phyloP scores from a whole-genome alignment of 768 basidiomycete genomes.

The Neoboletus brunneissimus region DNA sequence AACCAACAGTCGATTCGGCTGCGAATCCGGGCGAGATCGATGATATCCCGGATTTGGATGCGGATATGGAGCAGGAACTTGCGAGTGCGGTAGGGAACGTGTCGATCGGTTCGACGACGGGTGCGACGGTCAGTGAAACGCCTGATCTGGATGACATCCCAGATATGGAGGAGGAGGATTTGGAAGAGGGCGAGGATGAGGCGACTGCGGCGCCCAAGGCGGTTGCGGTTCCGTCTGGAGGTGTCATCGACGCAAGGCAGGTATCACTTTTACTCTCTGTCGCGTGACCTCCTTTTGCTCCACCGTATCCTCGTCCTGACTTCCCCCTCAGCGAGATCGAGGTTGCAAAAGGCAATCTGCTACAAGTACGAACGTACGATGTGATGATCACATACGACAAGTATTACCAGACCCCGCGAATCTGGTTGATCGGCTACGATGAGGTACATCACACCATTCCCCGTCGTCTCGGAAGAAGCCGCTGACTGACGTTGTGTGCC shows the following conservation, averaged over 20 bases:
- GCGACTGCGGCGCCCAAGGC: conserved; percentile 67
- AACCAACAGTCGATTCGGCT: conserved; percentile 47
- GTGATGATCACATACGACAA: conserved; percentile 99
- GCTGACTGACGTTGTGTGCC: neutral
- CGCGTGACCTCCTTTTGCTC: neutral
- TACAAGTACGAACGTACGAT: conserved; percentile 98
- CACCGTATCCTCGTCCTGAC: neutral
- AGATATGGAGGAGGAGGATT: conserved; percentile 96
- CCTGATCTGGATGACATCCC: conserved; percentile 97
- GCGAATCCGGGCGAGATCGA: conserved; percentile 66
- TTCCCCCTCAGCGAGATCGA: conserved; percentile 49
- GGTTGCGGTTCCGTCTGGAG: conserved; percentile 25
- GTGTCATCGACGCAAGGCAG: conserved; percentile 49
- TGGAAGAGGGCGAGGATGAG: conserved; percentile 86
- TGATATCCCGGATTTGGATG: conserved; percentile 88
- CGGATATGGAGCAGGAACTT: conserved; percentile 55
- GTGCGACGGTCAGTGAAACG: conserved; percentile 49
- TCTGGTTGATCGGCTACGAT: conserved; percentile 97
- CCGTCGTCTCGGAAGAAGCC: neutral
- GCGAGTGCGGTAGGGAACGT: conserved; percentile 44
- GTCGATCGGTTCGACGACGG: conserved; percentile 39
- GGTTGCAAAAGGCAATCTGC: conserved; percentile 73
- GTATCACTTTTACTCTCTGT: conserved; percentile 15
- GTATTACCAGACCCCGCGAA: conserved; percentile 97
- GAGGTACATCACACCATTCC: conserved; percentile 56